Evolutionary conservation across 495 filamentous ascomycete genomes (phyloP), one percentile per base, ranked within the genome.

Genomic region (Pseudoneurospora amorphoporcata): DNA sequence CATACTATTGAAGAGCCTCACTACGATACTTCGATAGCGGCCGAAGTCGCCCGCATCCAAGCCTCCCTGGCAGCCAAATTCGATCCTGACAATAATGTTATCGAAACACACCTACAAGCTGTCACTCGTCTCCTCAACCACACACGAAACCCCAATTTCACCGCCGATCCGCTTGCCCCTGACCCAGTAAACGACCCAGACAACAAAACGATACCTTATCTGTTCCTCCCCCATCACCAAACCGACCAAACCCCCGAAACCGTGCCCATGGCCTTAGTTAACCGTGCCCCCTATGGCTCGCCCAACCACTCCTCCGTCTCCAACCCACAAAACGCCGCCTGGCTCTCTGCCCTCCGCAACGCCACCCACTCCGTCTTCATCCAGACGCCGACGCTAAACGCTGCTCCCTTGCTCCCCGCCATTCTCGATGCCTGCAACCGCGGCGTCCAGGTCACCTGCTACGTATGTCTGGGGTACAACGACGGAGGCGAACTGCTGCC

Each of bases 391-490:
- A 90, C 91, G 43, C 85, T 94, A 68, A 94, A 94, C 76, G 91
- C 92, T 12, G 87, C 86, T 71, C 88, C 90, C 0, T 83, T 92
- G 1, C 71, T 91, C 1, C 86, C 90, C 1, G 88, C 89, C 4
- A 81, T 94, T 32, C 72, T 85, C 2, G 85, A 86, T 23, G 91
- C 92, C 2, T 86, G 88, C n/a, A 84, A 88, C 69, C 84, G 91
- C 17, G 91, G 91, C 16, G 81, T 93, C 3, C 81, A 87, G 12
- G 88, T 94, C 2, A 87, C 86, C 3, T 90, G 86, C 76, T 93
- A 92, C 72, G 81, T 94, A 29, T 92, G 90, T 70, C 85, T 94
- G 2, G 90, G 92, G 1, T 94, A 94, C 78, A 94, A 94, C 74
- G 92, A 94, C 73, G 83, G 88, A 8, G 92, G 92, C 70, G 90